phyloP scores from a whole-genome alignment of 106 monocot species.

The Hemerocallis citrina region DNA sequence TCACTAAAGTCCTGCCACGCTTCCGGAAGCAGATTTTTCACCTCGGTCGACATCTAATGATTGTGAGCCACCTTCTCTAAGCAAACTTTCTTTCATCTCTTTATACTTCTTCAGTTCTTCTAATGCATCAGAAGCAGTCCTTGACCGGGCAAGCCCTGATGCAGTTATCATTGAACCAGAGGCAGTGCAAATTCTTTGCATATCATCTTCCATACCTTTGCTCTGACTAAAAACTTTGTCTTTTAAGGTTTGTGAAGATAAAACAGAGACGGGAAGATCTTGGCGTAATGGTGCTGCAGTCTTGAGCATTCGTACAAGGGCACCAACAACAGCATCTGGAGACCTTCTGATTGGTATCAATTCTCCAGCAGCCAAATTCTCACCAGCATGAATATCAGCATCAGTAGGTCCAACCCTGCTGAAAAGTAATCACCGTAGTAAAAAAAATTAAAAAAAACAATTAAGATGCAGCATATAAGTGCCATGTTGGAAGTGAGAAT shows the following conservation, averaged over 20 bases:
- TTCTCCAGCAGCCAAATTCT: conserved; percentile 17
- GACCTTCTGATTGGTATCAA: conserved; percentile 30
- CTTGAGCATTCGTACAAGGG: conserved; percentile 54
- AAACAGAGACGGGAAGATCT: conserved; percentile 4
- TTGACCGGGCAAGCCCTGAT: conserved; percentile 34
- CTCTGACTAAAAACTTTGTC: conserved; percentile 7
- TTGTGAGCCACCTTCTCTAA: conserved; percentile 23
- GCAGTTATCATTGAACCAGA: conserved; percentile 12
- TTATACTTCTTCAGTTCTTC: conserved; percentile 50
- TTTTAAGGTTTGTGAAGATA: not conserved
- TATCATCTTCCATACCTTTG: conserved; percentile 3
- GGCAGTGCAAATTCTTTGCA: not conserved
- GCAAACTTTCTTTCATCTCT: conserved; percentile 50
- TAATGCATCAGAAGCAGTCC: conserved; percentile 62
- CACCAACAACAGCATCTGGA: conserved; percentile 66
- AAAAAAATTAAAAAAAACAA: no score
- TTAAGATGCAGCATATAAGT: no score
- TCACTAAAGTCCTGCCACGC: conserved; percentile 9
- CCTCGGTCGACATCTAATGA: conserved; percentile 1
- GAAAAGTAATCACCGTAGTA: conserved; percentile 5
- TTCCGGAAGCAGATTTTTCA: conserved; percentile 8
- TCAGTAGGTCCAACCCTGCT: conserved; percentile 24
- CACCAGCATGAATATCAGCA: conserved; percentile 12
- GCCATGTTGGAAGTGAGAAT: no score
- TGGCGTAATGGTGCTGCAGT: conserved; percentile 50